A percentile compares a stretch with the other conserved stretches of the same genome.
Evolutionary conservation across 306 rosid species (phyloP).

Genomic region (Quercus wislizeni): DNA sequence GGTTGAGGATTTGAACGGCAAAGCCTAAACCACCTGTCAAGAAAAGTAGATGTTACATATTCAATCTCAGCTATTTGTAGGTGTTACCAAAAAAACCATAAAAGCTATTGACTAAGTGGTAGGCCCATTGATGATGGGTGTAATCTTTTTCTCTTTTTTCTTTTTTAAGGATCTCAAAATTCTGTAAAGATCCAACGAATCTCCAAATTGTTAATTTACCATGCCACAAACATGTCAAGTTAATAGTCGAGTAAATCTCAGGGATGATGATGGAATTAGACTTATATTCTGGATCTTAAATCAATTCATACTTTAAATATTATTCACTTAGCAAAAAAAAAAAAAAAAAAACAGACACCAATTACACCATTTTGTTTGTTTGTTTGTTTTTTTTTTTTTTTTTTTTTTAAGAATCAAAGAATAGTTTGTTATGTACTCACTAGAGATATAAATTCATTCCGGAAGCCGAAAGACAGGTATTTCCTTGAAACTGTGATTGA

Average conservation of each 20-base stretch:
- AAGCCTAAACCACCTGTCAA: conserved; percentile 23
- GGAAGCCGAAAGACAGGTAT: no score
- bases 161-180: background rate
- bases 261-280: background rate
- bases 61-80: conserved; percentile 5
- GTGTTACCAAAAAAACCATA: no score
- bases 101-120: conserved; percentile 37
- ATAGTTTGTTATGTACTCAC: no score
- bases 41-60: conserved; percentile 13
- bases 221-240: no score
- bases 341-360: no score
- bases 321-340: no score
- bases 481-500: no score
- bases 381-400: no score
- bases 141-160: background rate
- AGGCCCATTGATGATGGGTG: conserved; percentile 29
- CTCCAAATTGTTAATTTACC: background rate
- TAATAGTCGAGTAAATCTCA: background rate
- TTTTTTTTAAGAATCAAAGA: background rate
- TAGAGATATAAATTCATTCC: no score
- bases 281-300: background rate
- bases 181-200: background rate
- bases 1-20: conserved; percentile 34
- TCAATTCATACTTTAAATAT: background rate
- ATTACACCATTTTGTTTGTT: background rate